Base-by-base conservation (phyloP, 441 rosid genomes). In the Flueggea neowawraea region DNA sequence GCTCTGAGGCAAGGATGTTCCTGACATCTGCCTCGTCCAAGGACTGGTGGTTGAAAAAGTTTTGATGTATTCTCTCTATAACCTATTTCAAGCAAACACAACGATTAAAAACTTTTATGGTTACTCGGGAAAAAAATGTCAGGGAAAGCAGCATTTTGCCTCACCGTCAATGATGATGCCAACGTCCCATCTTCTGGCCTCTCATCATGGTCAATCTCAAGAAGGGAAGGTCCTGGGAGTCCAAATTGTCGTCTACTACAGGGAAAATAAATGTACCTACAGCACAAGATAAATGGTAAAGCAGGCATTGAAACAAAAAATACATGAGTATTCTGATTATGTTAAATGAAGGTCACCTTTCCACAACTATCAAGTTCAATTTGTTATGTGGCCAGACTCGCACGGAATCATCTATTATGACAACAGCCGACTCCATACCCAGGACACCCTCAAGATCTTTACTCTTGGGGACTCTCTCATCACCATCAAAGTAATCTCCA, bases 391-490 rank as follows among this genome's bases (percentile, higher is more conserved):
- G 99, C 99, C 99, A 95, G 43, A 95, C 98, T 71, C 97, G 85
- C 59, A 91, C 88, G 59, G 99, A 95, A 79, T 95, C 99, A 14
- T 95, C 99, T 66, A 95, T 80, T 64, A 95, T 91, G 54, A 95
- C 95, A 28, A 95, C 99, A 71, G 83, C 82, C 5, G 99, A 95
- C 71, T 95, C 98, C 99, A 95, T 86, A 47, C 99, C 99, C 78
- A 95, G 63, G 61, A 95, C 99, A 57, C 99, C 99, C 79, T 95
- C 99, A 67, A 95, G 82, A 87, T 95, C 99, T 87, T 95, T 95
- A 66, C 83, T 90, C 82, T 90, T 92, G 48, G 98, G 91, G 75
- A 80, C 84, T 78, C 99, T 82, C 58, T 90, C 98, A 68, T 91
- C 99, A 52, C 95, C 81, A 58, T 95, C 98, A 69, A 76, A 56